Percentiles rank a stretch among this genome's conserved stretches.
Evolutionary conservation across 1,139 yeast species (phyloP).

Genomic region (Diutina catenulata): DNA sequence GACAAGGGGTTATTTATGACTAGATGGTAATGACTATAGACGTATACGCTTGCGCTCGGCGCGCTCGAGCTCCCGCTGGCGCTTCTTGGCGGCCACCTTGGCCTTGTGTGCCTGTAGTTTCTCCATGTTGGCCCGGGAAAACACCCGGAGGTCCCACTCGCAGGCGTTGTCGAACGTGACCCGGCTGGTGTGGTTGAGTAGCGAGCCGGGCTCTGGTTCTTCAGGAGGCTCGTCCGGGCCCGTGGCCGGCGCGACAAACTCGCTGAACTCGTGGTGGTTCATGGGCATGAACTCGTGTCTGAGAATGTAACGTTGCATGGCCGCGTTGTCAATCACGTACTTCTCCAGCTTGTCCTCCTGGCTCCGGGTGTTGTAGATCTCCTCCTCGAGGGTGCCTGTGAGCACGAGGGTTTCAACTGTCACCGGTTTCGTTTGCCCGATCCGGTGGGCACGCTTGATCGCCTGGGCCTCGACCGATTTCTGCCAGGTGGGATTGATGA

Average conservation of each 20-base stretch:
- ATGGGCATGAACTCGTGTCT: constrained; percentile 32
- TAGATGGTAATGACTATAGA: constrained; percentile 5
- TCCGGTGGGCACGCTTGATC: constrained; percentile 61
- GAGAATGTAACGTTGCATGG: constrained; percentile 45
- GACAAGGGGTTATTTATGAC: background rate
- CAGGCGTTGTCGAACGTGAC: constrained; percentile 8
- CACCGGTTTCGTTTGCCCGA: constrained; percentile 48
- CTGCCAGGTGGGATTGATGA: constrained; percentile 62
- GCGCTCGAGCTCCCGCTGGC: background rate
- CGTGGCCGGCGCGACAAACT: constrained; percentile 14
- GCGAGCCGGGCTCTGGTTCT: constrained; percentile 10
- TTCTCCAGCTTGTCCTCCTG: constrained; percentile 7
- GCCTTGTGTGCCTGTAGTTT: constrained; percentile 20
- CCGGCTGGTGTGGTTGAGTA: constrained; percentile 13
- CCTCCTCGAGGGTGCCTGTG: constrained; percentile 54
- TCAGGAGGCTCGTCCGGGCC: background rate
- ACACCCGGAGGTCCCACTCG: constrained; percentile 34
- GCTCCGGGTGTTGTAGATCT: constrained; percentile 37
- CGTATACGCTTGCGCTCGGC: constrained; percentile 12
- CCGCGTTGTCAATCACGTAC: constrained; percentile 41
- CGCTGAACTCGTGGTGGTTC: constrained; percentile 18
- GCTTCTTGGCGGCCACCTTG: constrained; percentile 13
- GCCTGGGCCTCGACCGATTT: constrained; percentile 63
- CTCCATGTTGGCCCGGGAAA: constrained; percentile 28
- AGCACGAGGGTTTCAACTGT: constrained; percentile 56